phyloP scores from a whole-genome alignment of 768 basidiomycete genomes.

The Mycena capillaripes region DNA sequence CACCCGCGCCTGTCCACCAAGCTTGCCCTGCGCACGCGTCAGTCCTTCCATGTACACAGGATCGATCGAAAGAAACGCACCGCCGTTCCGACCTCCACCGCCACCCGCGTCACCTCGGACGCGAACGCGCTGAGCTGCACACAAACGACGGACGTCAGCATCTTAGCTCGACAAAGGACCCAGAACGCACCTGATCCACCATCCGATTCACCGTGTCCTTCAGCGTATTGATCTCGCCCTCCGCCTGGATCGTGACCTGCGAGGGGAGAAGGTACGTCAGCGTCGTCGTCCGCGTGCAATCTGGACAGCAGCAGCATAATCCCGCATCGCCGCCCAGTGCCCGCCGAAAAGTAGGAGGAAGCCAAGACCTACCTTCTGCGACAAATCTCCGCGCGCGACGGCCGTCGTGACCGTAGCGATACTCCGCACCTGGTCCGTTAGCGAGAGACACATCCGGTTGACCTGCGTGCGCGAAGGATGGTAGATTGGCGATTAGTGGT shows the following conservation, averaged over 20 bases:
- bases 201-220: slow-evolving; percentile 78
- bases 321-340: too few species aligned
- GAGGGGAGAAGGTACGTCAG: not conserved
- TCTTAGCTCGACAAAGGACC: not conserved
- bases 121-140: slow-evolving; percentile 34
- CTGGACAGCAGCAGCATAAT: too few species aligned
- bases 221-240: slow-evolving; percentile 83
- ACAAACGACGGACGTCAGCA: not conserved
- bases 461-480: slow-evolving; percentile 15
- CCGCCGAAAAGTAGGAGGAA: not conserved
- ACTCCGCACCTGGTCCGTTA: slow-evolving; percentile 81
- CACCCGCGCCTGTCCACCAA: slow-evolving; percentile 90
- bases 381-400: slow-evolving; percentile 82
- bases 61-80: slow-evolving; percentile 46
- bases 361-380: slow-evolving; percentile 67
- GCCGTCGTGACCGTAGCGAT: slow-evolving; percentile 86
- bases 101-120: slow-evolving; percentile 32
- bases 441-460: slow-evolving; percentile 68
- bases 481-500: too few species aligned
- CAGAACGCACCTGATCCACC: slow-evolving; percentile 34
- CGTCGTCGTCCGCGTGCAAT: not conserved
- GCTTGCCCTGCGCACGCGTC: slow-evolving; percentile 75
- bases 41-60: too few species aligned
- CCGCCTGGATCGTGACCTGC: slow-evolving; percentile 77
- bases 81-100: slow-evolving; percentile 34